Evolutionary conservation across 768 basidiomycete species (phyloP).

Genomic region (Pleurotus pulmonarius): DNA sequence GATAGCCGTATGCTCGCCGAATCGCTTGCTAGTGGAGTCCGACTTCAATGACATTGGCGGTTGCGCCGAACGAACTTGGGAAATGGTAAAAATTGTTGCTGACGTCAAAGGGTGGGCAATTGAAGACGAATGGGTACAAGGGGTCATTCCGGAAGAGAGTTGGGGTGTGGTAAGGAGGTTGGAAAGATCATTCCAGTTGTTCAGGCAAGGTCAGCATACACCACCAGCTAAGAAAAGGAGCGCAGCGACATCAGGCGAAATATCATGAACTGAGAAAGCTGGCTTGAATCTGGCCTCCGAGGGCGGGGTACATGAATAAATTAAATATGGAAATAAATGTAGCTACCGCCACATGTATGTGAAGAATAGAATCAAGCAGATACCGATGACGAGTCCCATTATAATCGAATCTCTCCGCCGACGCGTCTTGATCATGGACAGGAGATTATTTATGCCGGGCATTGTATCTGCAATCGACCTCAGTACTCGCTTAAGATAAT

Average conservation of each 20-base stretch:
- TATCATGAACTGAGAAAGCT: neutral
- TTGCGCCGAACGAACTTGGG: slow-evolving; percentile 65
- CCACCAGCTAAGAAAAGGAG: slow-evolving; percentile 7
- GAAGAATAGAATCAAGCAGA: slow-evolving; percentile 62
- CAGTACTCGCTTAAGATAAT: neutral
- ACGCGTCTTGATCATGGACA: slow-evolving; percentile 90
- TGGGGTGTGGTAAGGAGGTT: slow-evolving; percentile 69
- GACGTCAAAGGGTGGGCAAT: slow-evolving; percentile 74
- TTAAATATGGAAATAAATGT: neutral
- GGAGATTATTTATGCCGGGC: slow-evolving; percentile 90
- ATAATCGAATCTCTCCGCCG: slow-evolving; percentile 88
- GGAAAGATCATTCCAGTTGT: slow-evolving; percentile 68
- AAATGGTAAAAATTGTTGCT: slow-evolving; percentile 70
- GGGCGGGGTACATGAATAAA: neutral
- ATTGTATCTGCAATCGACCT: slow-evolving; percentile 60
- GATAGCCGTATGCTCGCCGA: slow-evolving; percentile 56
- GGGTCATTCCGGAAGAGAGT: slow-evolving; percentile 23
- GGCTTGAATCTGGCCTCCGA: neutral
- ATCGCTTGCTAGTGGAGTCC: slow-evolving; percentile 81
- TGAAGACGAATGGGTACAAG: slow-evolving; percentile 55
- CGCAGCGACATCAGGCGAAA: neutral
- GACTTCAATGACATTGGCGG: slow-evolving; percentile 71
- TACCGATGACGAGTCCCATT: slow-evolving; percentile 83
- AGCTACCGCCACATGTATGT: slow-evolving; percentile 43
- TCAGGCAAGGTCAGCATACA: slow-evolving; percentile 46